These are phyloP conservation scores for Barnettozyma siamensis DNA, from an alignment of 805 yeast genomes.

Conservation along the genomic window DNA sequence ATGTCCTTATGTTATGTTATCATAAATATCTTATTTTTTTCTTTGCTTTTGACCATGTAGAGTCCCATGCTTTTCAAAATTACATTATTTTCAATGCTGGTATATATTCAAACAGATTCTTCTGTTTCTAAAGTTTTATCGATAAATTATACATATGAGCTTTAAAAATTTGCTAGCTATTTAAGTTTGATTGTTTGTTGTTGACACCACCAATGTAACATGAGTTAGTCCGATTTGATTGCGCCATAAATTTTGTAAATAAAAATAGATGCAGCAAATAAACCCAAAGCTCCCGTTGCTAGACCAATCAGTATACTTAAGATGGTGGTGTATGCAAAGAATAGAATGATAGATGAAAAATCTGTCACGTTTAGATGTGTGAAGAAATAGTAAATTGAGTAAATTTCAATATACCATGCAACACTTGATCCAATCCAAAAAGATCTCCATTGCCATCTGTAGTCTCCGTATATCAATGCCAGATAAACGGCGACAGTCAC, in stretches of 20 bases:
- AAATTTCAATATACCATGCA: slow-evolving; percentile 63
- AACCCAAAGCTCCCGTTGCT: slow-evolving; percentile 72
- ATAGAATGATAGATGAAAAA: slow-evolving; percentile 59
- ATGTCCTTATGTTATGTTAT: neutral
- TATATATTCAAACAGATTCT: neutral
- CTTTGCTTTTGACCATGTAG: neutral
- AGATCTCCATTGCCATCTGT: slow-evolving; percentile 80
- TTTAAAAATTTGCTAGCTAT: too few relatives aligned
- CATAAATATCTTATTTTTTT: neutral
- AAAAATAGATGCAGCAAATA: slow-evolving; percentile 60
- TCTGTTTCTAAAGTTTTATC: too few relatives aligned
- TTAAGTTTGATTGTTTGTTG: too few relatives aligned
- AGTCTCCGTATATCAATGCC: slow-evolving; percentile 48
- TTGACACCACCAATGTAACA: too few relatives aligned
- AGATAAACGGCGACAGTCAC: slow-evolving; percentile 65
- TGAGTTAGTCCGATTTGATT: slow-evolving; percentile 46
- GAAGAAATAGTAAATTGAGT: slow-evolving; percentile 62
- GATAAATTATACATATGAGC: too few relatives aligned
- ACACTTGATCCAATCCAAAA: slow-evolving; percentile 67
- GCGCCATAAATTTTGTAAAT: slow-evolving; percentile 57
- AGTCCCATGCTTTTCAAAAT: too few relatives aligned
- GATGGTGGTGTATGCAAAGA: slow-evolving; percentile 65
- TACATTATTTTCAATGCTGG: neutral
- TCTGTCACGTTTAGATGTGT: slow-evolving; percentile 56
- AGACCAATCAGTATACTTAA: slow-evolving; percentile 58